These are phyloP conservation scores for Kalmusia sp. DNA, from an alignment of 2,329 filamentous ascomycete species.

Conservation along the genomic window DNA sequence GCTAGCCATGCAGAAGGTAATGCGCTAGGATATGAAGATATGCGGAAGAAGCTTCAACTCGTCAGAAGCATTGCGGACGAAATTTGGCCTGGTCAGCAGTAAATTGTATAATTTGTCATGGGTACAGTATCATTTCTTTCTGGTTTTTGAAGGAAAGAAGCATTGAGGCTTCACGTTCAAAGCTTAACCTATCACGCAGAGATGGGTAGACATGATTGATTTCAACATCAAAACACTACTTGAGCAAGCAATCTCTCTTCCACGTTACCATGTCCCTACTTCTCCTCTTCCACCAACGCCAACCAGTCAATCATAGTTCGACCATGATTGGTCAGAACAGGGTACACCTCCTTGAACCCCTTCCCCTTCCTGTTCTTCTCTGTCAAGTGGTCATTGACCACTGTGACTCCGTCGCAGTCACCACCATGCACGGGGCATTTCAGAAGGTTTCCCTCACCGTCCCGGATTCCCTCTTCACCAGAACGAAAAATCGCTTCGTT, in stretches of 20 bases:
- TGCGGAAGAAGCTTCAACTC: constrained; percentile 75
- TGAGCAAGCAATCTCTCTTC: neutral
- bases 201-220: neutral
- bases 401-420: constrained; percentile 25
- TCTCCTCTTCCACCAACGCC: constrained; percentile 26
- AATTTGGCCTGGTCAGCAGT: constrained; percentile 69
- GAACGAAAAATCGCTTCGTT: constrained; percentile 29
- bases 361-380: neutral
- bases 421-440: constrained; percentile 27
- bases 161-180: neutral
- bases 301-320: constrained; percentile 36
- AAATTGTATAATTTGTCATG: constrained; percentile 6
- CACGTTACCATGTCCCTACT: neutral
- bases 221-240: constrained; percentile 9
- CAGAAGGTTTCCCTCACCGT: neutral
- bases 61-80: constrained; percentile 76
- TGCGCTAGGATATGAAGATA: constrained; percentile 70
- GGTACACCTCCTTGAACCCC: constrained; percentile 27
- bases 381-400: constrained; percentile 18
- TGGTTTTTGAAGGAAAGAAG: too few species aligned
- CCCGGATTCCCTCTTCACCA: neutral
- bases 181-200: neutral
- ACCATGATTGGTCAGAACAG: constrained; percentile 17
- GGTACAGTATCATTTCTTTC: neutral
- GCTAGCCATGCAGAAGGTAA: constrained; percentile 79